Percentiles rank a stretch among this genome's conserved stretches.
Conservation (phyloP, 805 yeast species). For the Nadsonia fulvescens region DNA sequence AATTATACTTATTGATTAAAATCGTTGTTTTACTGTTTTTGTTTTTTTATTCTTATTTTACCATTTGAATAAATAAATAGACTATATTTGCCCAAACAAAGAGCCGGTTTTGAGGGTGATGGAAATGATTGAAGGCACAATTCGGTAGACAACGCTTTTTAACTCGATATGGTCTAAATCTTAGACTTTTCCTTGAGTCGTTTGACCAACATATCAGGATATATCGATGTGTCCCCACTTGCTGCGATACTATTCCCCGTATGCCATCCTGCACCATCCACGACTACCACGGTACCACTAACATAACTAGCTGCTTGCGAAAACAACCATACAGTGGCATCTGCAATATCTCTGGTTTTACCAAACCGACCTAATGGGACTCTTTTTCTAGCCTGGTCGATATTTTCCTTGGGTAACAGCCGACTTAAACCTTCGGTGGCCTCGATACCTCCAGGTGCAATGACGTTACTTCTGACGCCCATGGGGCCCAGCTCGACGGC, state of each 20-base stretch:
- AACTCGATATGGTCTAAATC: too few species aligned
- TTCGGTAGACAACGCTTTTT: too few species aligned
- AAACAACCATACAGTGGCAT: slow-evolving; percentile 67
- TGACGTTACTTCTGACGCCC: slow-evolving; percentile 66
- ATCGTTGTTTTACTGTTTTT: too few species aligned
- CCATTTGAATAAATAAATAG: too few species aligned
- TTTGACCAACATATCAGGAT: too few species aligned
- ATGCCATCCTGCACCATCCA: slow-evolving; percentile 90
- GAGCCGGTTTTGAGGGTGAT: too few species aligned
- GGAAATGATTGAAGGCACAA: too few species aligned
- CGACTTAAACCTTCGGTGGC: slow-evolving; percentile 76
- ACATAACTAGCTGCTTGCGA: slow-evolving; percentile 68
- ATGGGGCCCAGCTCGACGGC: slow-evolving; percentile 87
- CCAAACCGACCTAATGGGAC: slow-evolving; percentile 43
- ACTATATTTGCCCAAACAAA: too few species aligned
- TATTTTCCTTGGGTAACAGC: slow-evolving; percentile 27
- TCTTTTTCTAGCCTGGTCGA: slow-evolving; percentile 24
- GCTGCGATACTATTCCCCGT: slow-evolving; percentile 8
- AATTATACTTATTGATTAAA: too few species aligned
- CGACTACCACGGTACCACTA: slow-evolving; percentile 61
- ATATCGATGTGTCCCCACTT: too few species aligned
- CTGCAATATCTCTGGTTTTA: slow-evolving; percentile 61
- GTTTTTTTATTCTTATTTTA: too few species aligned
- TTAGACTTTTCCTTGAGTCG: too few species aligned
- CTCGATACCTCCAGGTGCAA: slow-evolving; percentile 84